These are phyloP conservation scores for Yarrowia keelungensis DNA, from an alignment of 805 yeast species.

Conservation along the genomic window DNA sequence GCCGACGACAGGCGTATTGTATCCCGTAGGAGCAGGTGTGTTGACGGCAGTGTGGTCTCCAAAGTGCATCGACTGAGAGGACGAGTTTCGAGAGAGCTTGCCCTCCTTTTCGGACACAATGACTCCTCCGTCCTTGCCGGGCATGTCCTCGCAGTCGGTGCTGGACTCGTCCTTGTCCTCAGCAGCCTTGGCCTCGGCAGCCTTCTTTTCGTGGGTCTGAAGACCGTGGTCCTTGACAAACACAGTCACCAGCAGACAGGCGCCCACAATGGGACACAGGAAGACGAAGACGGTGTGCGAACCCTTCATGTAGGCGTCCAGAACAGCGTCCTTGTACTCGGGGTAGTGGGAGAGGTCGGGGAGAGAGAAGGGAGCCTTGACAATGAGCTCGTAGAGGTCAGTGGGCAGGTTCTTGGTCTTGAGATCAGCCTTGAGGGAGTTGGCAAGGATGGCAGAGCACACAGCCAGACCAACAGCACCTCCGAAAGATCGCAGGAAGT, in stretches of 20 bases:
- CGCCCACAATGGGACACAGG: slow-evolving; percentile 39
- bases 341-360: slow-evolving; percentile 40
- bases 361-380: slow-evolving; percentile 40
- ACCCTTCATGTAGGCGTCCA: slow-evolving; percentile 42
- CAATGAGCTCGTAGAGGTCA: slow-evolving; percentile 24
- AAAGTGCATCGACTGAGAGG: neutral
- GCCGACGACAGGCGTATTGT: slow-evolving; percentile 29
- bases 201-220: slow-evolving; percentile 30
- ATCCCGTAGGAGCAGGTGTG: slow-evolving; percentile 34
- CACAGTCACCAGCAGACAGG: slow-evolving; percentile 40
- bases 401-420: slow-evolving; percentile 37
- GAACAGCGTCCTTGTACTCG: slow-evolving; percentile 38
- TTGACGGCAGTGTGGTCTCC: slow-evolving; percentile 34
- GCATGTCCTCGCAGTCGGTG: slow-evolving; percentile 11
- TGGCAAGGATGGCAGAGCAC: slow-evolving; percentile 44
- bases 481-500: slow-evolving; percentile 64
- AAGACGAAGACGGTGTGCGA: slow-evolving; percentile 41
- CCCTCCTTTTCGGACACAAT: slow-evolving; percentile 6
- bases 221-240: slow-evolving; percentile 41
- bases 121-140: neutral
- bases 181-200: neutral
- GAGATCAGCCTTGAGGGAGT: slow-evolving; percentile 40
- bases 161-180: neutral
- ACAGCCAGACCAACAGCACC: slow-evolving; percentile 67
- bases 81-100: slow-evolving; percentile 4